Evolutionary conservation across 192 early-diverging fungal species (phyloP).

Genomic region (Thamnidium elegans): DNA sequence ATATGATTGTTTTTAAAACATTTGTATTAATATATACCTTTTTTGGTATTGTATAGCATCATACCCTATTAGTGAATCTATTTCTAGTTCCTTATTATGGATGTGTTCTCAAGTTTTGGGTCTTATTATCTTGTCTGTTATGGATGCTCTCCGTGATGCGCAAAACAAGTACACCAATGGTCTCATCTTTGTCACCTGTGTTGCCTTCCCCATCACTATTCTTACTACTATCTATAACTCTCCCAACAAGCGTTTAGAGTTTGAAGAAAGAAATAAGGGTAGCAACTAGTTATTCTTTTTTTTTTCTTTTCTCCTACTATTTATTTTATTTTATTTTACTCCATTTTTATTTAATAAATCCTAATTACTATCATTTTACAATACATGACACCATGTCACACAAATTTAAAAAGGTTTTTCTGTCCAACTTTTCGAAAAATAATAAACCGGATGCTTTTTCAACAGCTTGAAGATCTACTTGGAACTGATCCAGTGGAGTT

Average conservation of each 20-base stretch:
- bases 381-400: conserved; percentile 17
- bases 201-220: conserved; percentile 18
- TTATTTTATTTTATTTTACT: neutral
- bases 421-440: conserved; percentile 48
- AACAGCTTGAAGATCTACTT: conserved; percentile 65
- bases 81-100: conserved; percentile 37
- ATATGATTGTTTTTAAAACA: neutral
- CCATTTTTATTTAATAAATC: neutral
- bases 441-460: conserved; percentile 65
- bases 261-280: conserved; percentile 20
- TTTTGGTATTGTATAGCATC: conserved; percentile 18
- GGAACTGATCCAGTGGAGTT: conserved; percentile 60
- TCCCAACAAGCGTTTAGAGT: conserved; percentile 33
- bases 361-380: no score
- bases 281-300: neutral
- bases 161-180: conserved; percentile 21
- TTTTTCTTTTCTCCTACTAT: neutral
- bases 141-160: conserved; percentile 26
- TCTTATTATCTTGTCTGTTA: conserved; percentile 23
- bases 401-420: conserved; percentile 12
- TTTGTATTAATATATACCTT: neutral
- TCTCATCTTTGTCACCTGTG: conserved; percentile 22
- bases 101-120: conserved; percentile 29
- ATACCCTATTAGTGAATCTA: conserved; percentile 34
- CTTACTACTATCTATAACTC: conserved; percentile 24